phyloP scores from a whole-genome alignment of 768 basidiomycete genomes.

The Lactifluus hygrophoroides region DNA sequence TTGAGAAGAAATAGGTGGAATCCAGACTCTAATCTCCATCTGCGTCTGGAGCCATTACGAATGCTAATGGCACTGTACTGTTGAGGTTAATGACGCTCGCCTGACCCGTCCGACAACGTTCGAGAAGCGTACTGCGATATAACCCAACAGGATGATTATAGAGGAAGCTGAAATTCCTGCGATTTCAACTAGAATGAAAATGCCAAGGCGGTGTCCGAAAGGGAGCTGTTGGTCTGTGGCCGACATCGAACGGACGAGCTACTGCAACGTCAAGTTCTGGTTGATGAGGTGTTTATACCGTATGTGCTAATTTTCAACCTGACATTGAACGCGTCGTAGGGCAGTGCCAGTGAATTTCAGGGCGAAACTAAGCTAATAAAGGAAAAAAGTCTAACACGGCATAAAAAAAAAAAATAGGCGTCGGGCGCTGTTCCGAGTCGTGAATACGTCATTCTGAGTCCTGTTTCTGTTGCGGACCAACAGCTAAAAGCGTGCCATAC shows the following conservation, averaged over 20 bases:
- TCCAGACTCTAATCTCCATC: constrained; percentile 21
- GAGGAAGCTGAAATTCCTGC: constrained; percentile 24
- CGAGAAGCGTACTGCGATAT: constrained; percentile 21
- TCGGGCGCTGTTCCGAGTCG: no score
- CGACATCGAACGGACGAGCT: background rate
- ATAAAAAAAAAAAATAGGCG: no score
- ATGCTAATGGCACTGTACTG: constrained; percentile 21
- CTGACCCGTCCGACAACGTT: background rate
- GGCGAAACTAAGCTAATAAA: no score
- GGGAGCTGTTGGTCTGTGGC: background rate
- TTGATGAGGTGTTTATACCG: no score
- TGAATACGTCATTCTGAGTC: no score
- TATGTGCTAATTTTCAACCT: no score
- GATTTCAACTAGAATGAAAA: constrained; percentile 23
- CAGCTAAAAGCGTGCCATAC: no score
- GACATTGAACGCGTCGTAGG: no score
- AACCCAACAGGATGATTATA: constrained; percentile 18
- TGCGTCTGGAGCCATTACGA: constrained; percentile 12
- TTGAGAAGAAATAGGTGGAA: constrained; percentile 26
- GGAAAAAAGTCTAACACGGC: no score
- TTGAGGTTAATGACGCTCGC: background rate
- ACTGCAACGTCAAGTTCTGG: no score
- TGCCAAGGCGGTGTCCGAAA: constrained; percentile 23
- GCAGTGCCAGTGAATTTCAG: no score
- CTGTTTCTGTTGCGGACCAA: no score